Base-by-base conservation (phyloP, 805 yeast species). In the Wickerhamiella cacticola region DNA sequence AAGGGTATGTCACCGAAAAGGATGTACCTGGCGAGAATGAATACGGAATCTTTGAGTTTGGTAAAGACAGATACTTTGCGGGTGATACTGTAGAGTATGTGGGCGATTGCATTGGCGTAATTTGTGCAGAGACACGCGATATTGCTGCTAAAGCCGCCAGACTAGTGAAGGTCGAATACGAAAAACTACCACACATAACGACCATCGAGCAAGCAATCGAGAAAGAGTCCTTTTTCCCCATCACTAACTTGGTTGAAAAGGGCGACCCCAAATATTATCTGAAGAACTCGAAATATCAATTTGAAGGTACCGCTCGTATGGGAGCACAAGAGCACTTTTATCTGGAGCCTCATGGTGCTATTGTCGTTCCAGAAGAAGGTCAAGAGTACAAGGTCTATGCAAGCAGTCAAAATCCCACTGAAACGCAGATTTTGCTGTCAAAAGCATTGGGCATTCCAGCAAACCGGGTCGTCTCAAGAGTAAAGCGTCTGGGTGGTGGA, bases 271-370 rank as follows among this genome's bases (percentile, higher is more conserved):
- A 65, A 21, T 53, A 53, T 21, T 72, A 68, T 4, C 67, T 69
- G 54, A 53, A 50, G 15, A 41, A 48, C 13, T 58, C 68, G 3
- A 59, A 59, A 13, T 56, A 68, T 51, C 55, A 55, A 24, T 59
- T 71, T 51, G 69, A 67, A 50, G 72, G 71, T 13, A 50, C 57
- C 7, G 59, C 65, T 9, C 59, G 72, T 48, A 60, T 69, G 49
- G 73, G 74, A 5, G 71, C 74, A 1, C 75, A 71, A 49, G 75
- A 71, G 51, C 75, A 71, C 59, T 71, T 71, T 53, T 71, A 71
- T 53, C 64, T 71, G 25, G 75, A 71, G 55, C 63, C 74, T 5
- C 74, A 71, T 47, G 72, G 70, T 31, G 63, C 68, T 52, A 44
- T 71, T 5, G 70, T 61, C 9, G 61, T 70, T 3, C 74, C 75